Evolutionary conservation across 257 asterid species (phyloP), one percentile per base, ranked within the genome.

Genomic region (Gentiana straminea): DNA sequence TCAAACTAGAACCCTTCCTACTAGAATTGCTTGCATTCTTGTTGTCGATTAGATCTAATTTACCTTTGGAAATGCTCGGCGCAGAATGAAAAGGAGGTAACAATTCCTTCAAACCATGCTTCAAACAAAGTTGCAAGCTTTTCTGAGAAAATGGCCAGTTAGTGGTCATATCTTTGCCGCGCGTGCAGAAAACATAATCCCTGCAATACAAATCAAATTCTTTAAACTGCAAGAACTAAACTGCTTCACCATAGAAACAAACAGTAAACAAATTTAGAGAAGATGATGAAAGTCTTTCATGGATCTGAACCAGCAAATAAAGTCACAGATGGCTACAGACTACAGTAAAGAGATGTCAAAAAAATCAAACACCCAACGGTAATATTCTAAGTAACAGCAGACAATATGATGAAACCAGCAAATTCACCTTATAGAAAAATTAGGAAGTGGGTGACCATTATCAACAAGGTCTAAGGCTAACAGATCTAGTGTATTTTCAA

Each of bases 81-180:
- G 66, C 71, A 70, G 88, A 62, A 70, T 81, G 86, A 48, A 87
- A 91, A 68, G 94, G 95, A 37, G 98, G 98, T 79, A 91, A 72
- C 43, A 81, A 73, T 66, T 85, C 81, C 50, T 65, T 81, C 77
- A 79, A 73, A 54, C 86, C 95, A 74, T 83, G 77, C 63, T 80
- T 80, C 67, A 83, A 61, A 74, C 95, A 87, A 81, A 80, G 83
- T 63, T 81, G 88, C 77, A 91, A 73, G 55, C 69, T 80, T 72
- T 85, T 69, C 70, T 63, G 77, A 61, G 98, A 87, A 73, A 91
- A 91, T 50, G 98, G 98, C 98, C 98, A 91, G 52, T 74, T 78
- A 35, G 68, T 85, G 82, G 68, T 64, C 73, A 87, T 73, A 75
- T 83, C 84, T 70, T 84, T 87, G 70, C 69, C 75, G 55, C 98